Evolutionary conservation across 2,329 filamentous ascomycete species (phyloP).

Genomic region (Aspergillus piperis): DNA sequence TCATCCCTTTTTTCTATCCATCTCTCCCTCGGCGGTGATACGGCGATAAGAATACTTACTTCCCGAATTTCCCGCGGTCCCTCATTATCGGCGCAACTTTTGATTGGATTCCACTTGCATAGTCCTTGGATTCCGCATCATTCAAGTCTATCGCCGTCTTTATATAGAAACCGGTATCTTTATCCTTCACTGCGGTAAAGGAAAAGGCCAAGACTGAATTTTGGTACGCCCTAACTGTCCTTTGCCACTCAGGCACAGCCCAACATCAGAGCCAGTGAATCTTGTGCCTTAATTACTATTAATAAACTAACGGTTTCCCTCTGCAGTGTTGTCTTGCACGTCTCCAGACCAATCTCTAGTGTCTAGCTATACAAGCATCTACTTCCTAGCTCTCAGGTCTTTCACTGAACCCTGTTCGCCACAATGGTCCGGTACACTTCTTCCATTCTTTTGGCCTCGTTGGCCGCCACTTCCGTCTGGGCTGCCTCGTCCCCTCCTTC

Average conservation of each 20-base stretch:
- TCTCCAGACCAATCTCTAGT: not conserved
- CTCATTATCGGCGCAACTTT: constrained; percentile 18
- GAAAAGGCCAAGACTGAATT: not conserved
- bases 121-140: not conserved
- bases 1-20: constrained; percentile 6
- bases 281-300: not conserved
- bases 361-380: not conserved
- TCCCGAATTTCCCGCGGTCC: constrained; percentile 12
- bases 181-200: constrained; percentile 1
- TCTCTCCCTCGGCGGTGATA: constrained; percentile 4
- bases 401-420: constrained; percentile 18
- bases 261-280: not conserved
- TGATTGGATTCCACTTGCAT: constrained; percentile 2
- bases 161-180: constrained; percentile 5
- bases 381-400: constrained; percentile 19
- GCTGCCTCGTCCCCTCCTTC: constrained; percentile 26
- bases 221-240: constrained; percentile 11
- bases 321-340: constrained; percentile 1
- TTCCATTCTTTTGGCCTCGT: constrained; percentile 34
- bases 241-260: not conserved
- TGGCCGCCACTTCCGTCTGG: constrained; percentile 36
- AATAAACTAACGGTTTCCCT: constrained; percentile 10
- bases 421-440: constrained; percentile 41
- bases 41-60: too few relatives aligned
- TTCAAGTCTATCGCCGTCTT: not conserved